Evolutionary conservation across 805 yeast genomes (phyloP).

Genomic region (Saturnispora hagleri): DNA sequence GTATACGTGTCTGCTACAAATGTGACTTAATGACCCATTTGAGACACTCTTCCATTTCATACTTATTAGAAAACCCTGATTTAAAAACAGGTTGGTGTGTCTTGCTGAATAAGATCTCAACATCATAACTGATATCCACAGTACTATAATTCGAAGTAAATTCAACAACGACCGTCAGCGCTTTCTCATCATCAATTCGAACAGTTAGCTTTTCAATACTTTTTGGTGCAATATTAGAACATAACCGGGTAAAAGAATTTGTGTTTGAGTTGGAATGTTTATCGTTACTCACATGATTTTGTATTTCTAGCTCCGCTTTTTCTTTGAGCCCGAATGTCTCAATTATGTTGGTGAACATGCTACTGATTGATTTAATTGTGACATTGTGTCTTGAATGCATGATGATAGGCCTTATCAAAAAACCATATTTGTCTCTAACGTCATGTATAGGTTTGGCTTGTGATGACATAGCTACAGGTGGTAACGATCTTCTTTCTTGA

Average conservation of each 20-base stretch:
- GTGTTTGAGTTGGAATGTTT: not conserved
- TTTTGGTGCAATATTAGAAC: slow-evolving; percentile 18
- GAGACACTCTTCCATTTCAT: slow-evolving; percentile 46
- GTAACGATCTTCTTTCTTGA: slow-evolving; percentile 32
- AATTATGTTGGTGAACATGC: slow-evolving; percentile 14
- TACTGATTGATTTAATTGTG: slow-evolving; percentile 29
- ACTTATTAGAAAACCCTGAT: slow-evolving; percentile 36
- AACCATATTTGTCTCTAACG: slow-evolving; percentile 17
- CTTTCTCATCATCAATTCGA: not conserved
- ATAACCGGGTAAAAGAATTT: slow-evolving; percentile 19
- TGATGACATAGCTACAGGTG: slow-evolving; percentile 34
- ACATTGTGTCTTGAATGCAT: slow-evolving; percentile 51
- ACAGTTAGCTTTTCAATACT: slow-evolving; percentile 4
- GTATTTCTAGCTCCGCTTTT: slow-evolving; percentile 13
- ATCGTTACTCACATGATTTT: not conserved
- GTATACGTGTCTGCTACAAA: not conserved
- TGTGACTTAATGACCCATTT: slow-evolving; percentile 37
- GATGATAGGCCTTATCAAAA: slow-evolving; percentile 46
- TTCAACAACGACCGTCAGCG: slow-evolving; percentile 11
- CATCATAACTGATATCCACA: slow-evolving; percentile 10
- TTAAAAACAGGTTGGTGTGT: slow-evolving; percentile 13
- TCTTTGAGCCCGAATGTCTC: slow-evolving; percentile 15
- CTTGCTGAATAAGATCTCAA: slow-evolving; percentile 10
- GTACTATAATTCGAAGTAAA: slow-evolving; percentile 12
- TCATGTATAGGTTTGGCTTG: slow-evolving; percentile 21